Percentiles rank a stretch among this genome's conserved stretches.
Conservation (phyloP, 2,329 filamentous ascomycete species). For the Ilyonectria mors-panacis region DNA sequence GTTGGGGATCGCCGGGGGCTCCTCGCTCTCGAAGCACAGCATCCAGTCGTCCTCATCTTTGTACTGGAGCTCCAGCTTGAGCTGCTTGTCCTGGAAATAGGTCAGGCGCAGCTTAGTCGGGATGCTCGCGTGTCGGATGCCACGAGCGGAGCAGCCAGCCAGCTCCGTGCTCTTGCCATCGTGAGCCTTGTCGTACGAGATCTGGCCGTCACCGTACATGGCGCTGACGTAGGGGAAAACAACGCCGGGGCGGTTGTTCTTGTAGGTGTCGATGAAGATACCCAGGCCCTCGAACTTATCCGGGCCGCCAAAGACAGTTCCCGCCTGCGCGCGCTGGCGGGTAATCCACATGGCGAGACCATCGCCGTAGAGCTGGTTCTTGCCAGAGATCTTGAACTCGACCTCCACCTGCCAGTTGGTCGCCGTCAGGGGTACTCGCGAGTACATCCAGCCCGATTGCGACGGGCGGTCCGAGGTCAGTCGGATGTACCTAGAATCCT, state of each 20-base stretch:
- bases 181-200: conserved; percentile 90
- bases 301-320: conserved; percentile 88
- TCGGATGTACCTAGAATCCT: conserved; percentile 81
- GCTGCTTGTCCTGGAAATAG: conserved; percentile 95
- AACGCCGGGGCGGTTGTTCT: conserved; percentile 96
- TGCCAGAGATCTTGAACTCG: conserved; percentile 94
- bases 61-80: conserved; percentile 94
- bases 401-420: conserved; percentile 99
- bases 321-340: conserved; percentile 85
- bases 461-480: conserved; percentile 92
- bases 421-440: conserved; percentile 91
- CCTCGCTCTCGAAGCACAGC: conserved; percentile 84
- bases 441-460: conserved; percentile 94
- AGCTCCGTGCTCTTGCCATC: conserved; percentile 95
- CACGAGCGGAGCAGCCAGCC: conserved; percentile 94
- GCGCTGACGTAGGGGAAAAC: conserved; percentile 99
- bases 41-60: conserved; percentile 91
- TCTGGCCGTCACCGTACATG: conserved; percentile 95
- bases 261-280: conserved; percentile 98
- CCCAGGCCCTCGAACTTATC: conserved; percentile 96
- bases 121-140: conserved; percentile 83
- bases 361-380: conserved; percentile 92
- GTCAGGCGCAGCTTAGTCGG: conserved; percentile 91
- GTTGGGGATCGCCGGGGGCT: conserved; percentile 82
- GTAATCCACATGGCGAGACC: conserved; percentile 99